phyloP scores from a whole-genome alignment of 345 rosid species.

The Hibiscus trionum region DNA sequence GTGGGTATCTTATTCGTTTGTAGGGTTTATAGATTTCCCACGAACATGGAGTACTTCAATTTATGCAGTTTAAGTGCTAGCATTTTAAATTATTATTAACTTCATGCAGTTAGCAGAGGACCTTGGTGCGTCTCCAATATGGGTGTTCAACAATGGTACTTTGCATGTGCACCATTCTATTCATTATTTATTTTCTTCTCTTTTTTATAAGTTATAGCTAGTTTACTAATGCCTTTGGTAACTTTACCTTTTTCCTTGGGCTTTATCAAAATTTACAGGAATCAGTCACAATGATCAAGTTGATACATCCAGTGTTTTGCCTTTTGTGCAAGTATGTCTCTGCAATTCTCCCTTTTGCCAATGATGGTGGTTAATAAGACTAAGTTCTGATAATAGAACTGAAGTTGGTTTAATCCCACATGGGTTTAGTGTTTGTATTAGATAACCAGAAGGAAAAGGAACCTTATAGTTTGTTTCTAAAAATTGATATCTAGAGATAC shows the following conservation, averaged over 20 bases:
- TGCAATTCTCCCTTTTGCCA: background rate
- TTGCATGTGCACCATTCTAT: background rate
- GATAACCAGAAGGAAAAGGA: too few species aligned
- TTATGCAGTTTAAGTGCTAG: background rate
- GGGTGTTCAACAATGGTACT: constrained; percentile 96
- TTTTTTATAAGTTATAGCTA: background rate
- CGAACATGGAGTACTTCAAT: constrained; percentile 4
- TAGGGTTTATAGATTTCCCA: background rate
- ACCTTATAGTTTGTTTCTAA: too few species aligned
- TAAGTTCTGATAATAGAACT: constrained; percentile 2
- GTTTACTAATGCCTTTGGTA: background rate
- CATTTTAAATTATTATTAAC: constrained; percentile 9
- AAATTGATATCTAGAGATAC: too few species aligned
- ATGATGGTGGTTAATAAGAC: background rate
- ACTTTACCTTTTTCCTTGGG: constrained; percentile 9
- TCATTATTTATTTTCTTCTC: background rate
- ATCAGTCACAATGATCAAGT: constrained; percentile 86
- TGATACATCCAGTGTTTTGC: constrained; percentile 47
- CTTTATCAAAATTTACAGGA: constrained; percentile 39
- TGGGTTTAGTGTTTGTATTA: background rate
- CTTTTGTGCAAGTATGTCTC: constrained; percentile 78
- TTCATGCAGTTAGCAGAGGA: constrained; percentile 77
- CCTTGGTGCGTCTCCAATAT: constrained; percentile 72
- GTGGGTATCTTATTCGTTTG: constrained; percentile 28
- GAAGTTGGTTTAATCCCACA: constrained; percentile 7